These are phyloP conservation scores for Talaromyces wortmannii DNA, from an alignment of 495 filamentous ascomycete genomes.

Conservation along the genomic window DNA sequence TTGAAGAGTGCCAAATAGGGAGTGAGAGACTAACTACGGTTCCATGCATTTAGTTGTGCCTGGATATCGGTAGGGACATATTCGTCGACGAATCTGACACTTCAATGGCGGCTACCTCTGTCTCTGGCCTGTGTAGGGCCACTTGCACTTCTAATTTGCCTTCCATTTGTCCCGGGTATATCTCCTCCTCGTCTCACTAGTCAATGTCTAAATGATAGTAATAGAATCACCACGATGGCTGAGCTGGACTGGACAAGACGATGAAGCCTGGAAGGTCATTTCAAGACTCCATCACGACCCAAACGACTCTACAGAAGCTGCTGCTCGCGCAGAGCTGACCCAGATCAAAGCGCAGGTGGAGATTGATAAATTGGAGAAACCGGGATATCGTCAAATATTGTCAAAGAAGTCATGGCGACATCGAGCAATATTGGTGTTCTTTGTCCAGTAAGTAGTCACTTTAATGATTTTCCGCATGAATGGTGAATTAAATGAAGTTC, in stretches of 20 bases:
- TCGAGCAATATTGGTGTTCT: neutral
- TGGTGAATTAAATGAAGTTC: neutral
- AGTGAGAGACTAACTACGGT: neutral
- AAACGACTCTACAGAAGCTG: neutral
- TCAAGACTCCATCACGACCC: neutral
- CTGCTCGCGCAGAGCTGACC: neutral
- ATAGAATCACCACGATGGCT: neutral
- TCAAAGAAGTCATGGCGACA: neutral
- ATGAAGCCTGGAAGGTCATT: slow-evolving; percentile 1
- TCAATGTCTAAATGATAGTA: neutral
- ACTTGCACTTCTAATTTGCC: neutral
- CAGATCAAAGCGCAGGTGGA: neutral
- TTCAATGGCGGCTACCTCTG: neutral
- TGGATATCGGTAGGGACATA: neutral
- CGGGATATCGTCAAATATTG: neutral
- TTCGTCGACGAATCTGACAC: neutral
- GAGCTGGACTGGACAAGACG: neutral
- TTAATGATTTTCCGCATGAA: neutral
- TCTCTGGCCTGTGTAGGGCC: neutral
- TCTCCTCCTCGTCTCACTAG: neutral
- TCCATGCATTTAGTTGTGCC: neutral
- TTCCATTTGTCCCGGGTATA: neutral
- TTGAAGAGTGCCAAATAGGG: neutral
- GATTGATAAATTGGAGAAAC: neutral
- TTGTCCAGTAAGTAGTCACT: neutral